Evolutionary conservation across 176 grass and related monocot genomes (phyloP), one percentile per base, ranked within the genome.

Genomic region (Typha latifolia): DNA sequence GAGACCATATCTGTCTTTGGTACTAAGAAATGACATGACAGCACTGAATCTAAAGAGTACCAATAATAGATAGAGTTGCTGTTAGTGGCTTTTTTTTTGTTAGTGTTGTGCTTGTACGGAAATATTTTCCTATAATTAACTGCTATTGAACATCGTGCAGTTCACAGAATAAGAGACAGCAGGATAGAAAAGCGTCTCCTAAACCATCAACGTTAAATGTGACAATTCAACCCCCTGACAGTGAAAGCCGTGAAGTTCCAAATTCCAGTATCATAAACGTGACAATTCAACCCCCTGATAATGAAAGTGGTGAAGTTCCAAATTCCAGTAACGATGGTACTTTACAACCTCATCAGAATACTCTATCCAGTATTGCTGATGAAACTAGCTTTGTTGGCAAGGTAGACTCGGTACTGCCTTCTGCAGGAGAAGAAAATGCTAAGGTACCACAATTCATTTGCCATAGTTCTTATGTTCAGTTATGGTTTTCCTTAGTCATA

Each of bases 111-210:
- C 37, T 43, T 43, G 6, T 43, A 9, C 9, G 37, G 37, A 9
- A 43, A 43, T 65, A 32, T 19, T 16, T 19, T 7, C 23, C 61
- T 16, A 14, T 51, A 47, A 47, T 49, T 32, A 4, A 34, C 62
- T 48, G 0, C 18, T 62, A 37, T 64, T 14, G 12, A 43, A 37
- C 20, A 9, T n/a, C 50, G 19, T 64, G 73, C 67, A 82, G 80
- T 76, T 56, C 80, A 47, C 73, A 66, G 26, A 61, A 71, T 63
- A 76, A 61, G 73, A 82, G 62, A 47, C 66, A 56, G 19, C 72
- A 68, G 70, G 24, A 34, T 69, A 71, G 71, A 76, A 76, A 63
- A 32, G 43, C 37, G 43, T 49, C 80, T 31, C 32, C 61, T 14
- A 69, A 76, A 12, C 62, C 48, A 14, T 12, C 24, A 10, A 19